These are phyloP conservation scores for Candida dubliniensis DNA, from an alignment of 1,139 yeast genomes.

Conservation along the genomic window DNA sequence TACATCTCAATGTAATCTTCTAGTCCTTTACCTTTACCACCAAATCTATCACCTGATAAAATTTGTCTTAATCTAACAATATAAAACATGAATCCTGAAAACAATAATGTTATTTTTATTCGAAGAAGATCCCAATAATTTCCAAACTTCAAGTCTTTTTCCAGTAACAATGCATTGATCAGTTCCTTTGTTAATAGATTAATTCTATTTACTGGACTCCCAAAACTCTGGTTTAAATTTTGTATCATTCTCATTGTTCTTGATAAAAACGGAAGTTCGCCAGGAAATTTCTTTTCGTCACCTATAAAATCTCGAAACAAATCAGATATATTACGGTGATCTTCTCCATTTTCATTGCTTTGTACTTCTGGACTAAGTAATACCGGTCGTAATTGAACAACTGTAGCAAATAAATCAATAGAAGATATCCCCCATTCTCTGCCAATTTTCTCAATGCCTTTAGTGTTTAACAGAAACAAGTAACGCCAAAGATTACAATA, in stretches of 20 bases:
- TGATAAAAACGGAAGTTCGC: slow-evolving; percentile 63
- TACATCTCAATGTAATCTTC: slow-evolving; percentile 50
- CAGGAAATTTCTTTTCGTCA: slow-evolving; percentile 67
- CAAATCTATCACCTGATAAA: slow-evolving; percentile 31
- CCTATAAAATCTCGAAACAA: slow-evolving; percentile 45
- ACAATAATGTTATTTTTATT: slow-evolving; percentile 37
- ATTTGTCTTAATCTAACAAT: slow-evolving; percentile 42
- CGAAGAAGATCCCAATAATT: slow-evolving; percentile 27
- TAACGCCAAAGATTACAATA: slow-evolving; percentile 66
- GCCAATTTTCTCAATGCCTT: slow-evolving; percentile 51
- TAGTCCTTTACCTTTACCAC: slow-evolving; percentile 38
- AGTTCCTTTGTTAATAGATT: slow-evolving; percentile 62
- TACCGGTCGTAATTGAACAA: slow-evolving; percentile 54
- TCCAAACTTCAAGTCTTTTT: slow-evolving; percentile 20
- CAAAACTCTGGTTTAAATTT: slow-evolving; percentile 62
- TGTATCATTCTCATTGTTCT: slow-evolving; percentile 76
- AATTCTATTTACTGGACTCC: slow-evolving; percentile 73
- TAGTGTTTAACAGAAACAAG: slow-evolving; percentile 52
- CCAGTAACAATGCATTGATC: slow-evolving; percentile 22
- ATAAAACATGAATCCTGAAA: slow-evolving; percentile 46
- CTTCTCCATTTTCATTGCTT: not conserved
- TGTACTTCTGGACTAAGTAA: slow-evolving; percentile 16
- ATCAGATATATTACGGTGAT: slow-evolving; percentile 20
- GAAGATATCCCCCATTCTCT: slow-evolving; percentile 71
- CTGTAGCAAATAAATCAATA: slow-evolving; percentile 61